Evolutionary conservation across 768 basidiomycete genomes (phyloP), one percentile per base, ranked within the genome.

Genomic region (Brasilioporus rufonigricans): DNA sequence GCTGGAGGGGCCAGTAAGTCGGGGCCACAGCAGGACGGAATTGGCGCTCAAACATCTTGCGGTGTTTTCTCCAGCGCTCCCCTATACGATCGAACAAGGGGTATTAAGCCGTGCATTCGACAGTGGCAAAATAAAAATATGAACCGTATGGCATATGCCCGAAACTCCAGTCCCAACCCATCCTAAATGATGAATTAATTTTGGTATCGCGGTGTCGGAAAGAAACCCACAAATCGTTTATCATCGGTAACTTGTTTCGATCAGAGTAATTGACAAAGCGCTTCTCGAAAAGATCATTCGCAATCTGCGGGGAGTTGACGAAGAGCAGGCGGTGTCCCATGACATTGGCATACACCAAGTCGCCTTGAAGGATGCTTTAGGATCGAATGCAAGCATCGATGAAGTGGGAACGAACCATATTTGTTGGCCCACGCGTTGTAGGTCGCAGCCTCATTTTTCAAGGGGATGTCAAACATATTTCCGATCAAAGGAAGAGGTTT

Each of bases 231-330:
- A 83, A 57, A 23, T 78, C 77, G 51, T 79, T 74, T 53, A 79
- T 76, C 81, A 83, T 82, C 0, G 73, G 69, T 9, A 78, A 68
- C 54, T 74, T 58, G 36, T 67, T 72, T 41, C 81, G 76, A 59
- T 82, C 81, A 6, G 84, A 83, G 57, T 84, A 85, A 46, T 81
- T 83, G 18, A 69, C 61, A 29, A 78, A 80, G 16, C 79, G 73
- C 57, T 78, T 83, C 50, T 84, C 83, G 32, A 86, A 79, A 1
- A 85, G 74, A 26, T 85, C 83, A 44, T 71, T 69, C 5, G 77
- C 78, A 2, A 73, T 68, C 46, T 77, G 60, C n/a, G 74, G 66
- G 3, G 77, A 72, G 60, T 82, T 83, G 44, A 82, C 65, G 35
- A 81, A 73, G 19, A 82, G 67, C 13, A 80, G 63, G 38, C 76